These are phyloP conservation scores for Pythium insidiosum DNA, from an alignment of 352 stramenopile genomes.

Conservation along the genomic window DNA sequence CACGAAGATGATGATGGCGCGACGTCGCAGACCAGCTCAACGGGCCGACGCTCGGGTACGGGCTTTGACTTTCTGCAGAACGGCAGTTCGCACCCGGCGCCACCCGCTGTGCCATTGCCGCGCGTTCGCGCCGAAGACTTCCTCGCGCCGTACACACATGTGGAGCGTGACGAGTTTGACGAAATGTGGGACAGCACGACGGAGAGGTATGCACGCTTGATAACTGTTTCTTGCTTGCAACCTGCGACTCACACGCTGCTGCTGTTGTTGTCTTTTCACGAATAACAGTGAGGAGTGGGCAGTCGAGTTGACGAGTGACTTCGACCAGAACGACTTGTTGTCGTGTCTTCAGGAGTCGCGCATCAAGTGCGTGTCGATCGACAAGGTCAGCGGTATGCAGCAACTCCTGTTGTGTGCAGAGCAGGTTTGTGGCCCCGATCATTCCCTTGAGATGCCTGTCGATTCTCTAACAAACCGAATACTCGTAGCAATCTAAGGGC, in stretches of 20 bases:
- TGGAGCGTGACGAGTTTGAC: constrained; percentile 48
- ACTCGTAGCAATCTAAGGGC: constrained; percentile 50
- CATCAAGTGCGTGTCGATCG: constrained; percentile 58
- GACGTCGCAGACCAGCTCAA: no score
- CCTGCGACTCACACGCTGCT: no score
- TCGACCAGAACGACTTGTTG: constrained; percentile 51
- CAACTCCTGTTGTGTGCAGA: constrained; percentile 75
- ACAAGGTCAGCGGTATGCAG: constrained; percentile 69
- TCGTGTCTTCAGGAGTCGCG: constrained; percentile 51
- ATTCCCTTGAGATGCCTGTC: no score
- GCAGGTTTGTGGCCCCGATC: constrained; percentile 34
- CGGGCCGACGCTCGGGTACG: constrained; percentile 29
- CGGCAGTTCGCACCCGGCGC: no score
- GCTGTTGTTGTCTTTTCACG: no score
- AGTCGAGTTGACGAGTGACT: constrained; percentile 39
- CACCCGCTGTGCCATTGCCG: constrained; percentile 19
- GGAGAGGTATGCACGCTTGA: constrained; percentile 71
- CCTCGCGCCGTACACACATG: constrained; percentile 31
- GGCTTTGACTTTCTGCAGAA: no score
- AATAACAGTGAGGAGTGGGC: constrained; percentile 75
- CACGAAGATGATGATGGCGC: no score
- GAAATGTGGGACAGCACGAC: constrained; percentile 75
- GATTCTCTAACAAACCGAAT: not conserved
- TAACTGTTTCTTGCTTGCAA: no score
- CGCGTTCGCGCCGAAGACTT: constrained; percentile 47